Percentiles rank a stretch among this genome's conserved stretches.
Conservation (phyloP, 2,329 filamentous ascomycete genomes). For the Moelleriella libera region DNA sequence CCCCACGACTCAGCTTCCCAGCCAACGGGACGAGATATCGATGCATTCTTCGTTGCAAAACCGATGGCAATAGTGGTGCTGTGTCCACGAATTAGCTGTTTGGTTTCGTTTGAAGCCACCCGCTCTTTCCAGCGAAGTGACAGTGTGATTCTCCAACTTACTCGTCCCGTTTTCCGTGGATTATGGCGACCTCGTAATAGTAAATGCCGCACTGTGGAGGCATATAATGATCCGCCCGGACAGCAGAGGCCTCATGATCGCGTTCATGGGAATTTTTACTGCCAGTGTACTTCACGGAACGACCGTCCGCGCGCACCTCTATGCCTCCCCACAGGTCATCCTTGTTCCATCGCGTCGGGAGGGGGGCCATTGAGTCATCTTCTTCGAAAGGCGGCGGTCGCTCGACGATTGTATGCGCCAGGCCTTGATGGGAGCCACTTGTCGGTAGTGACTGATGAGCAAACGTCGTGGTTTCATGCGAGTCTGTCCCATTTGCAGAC, state of each 20-base stretch:
- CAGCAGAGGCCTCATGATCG: constrained; percentile 64
- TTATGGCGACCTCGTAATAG: constrained; percentile 64
- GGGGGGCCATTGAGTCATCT: constrained; percentile 43
- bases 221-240: constrained; percentile 77
- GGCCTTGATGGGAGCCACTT: constrained; percentile 51
- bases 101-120: background rate
- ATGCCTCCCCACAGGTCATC: constrained; percentile 60
- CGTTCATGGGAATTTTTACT: constrained; percentile 32
- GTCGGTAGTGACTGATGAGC: constrained; percentile 9
- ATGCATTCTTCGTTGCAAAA: constrained; percentile 40
- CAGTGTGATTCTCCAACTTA: constrained; percentile 10
- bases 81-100: constrained; percentile 3
- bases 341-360: constrained; percentile 75
- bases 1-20: constrained; percentile 58
- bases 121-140: background rate
- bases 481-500: too few species aligned
- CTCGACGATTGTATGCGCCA: constrained; percentile 77
- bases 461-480: too few species aligned
- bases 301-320: constrained; percentile 60
- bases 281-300: constrained; percentile 50
- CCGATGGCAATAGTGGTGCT: constrained; percentile 50
- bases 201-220: constrained; percentile 84
- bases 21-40: constrained; percentile 42
- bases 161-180: constrained; percentile 39
- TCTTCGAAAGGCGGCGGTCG: constrained; percentile 48